Base-by-base conservation (phyloP, 192 early-diverging fungal genomes). In the Backusella mclennaniae region DNA sequence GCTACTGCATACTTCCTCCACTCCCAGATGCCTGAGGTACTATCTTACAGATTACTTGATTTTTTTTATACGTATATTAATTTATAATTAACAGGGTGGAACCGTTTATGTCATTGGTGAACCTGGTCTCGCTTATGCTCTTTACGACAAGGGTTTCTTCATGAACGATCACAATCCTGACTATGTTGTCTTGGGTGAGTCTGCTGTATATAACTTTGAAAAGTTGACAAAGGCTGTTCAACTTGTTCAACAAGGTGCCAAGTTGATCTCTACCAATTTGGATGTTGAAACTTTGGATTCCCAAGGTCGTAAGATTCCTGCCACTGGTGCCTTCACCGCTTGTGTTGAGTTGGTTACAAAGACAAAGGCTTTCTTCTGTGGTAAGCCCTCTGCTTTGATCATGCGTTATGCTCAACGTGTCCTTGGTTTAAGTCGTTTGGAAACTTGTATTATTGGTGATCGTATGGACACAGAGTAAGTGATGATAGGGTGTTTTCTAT, bases 381-480 rank as follows among this genome's bases (percentile, higher is more conserved):
- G 89, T 38, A 90, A 90, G 76, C 89, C 89, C 36, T 80, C 79
- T 33, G 78, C 83, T 23, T 76, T 89, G 72, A 90, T 90, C 84
- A 87, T 87, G 89, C 74, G 80, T 29, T 89, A 85, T 71, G 90
- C 90, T 15, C 87, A 89, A 69, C 74, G 63, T 52, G 86, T 86
- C 12, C 78, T 91, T 33, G 87, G 87, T 31, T 75, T 85, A 23
- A 75, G 59, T 71, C 87, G 89, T 74, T 78, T 85, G 36, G 88
- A 89, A 36, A 89, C 87, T 21, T 89, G 88, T 76, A 89, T 91
- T 36, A 85, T 91, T 78, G 90, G 90, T 69, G 90, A 91, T 74
- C 87, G 90, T 63, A 88, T 91, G 87, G 88, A 91, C 77, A 91
- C 90, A 67, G 90, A 91, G 74, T 79, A 85, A 80, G 85, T 83